Percentiles rank a stretch among this genome's conserved stretches.
Evolutionary conservation across 768 basidiomycete species (phyloP).

Genomic region (Russula ochroleuca): DNA sequence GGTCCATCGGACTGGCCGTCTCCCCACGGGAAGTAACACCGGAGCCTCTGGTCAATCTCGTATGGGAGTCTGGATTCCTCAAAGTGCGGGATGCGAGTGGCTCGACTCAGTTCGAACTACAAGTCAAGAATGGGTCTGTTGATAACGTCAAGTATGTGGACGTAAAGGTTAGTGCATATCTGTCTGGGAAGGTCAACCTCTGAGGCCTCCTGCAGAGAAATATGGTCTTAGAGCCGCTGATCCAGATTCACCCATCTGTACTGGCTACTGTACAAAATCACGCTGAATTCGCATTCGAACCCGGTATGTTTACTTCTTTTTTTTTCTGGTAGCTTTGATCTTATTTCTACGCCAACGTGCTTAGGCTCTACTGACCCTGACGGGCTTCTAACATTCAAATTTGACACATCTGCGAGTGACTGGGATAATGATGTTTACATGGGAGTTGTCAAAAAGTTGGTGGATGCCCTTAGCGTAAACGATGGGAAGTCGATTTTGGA

Average conservation of each 20-base stretch:
- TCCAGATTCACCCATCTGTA: conserved; percentile 7
- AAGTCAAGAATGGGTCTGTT: conserved; percentile 3
- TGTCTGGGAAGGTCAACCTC: background rate
- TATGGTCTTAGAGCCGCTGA: background rate
- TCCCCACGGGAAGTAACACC: background rate
- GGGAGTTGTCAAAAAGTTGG: background rate
- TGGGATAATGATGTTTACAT: conserved; percentile 10
- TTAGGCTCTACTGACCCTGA: conserved; percentile 4
- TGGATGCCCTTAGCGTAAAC: background rate
- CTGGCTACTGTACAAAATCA: background rate
- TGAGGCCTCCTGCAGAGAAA: background rate
- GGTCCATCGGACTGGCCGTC: conserved; percentile 11
- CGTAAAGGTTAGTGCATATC: conserved; percentile 2
- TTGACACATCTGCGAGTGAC: conserved; percentile 1
- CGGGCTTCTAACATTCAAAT: conserved; percentile 20
- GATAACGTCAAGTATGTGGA: conserved; percentile 1
- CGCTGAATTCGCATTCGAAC: background rate
- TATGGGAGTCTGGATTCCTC: conserved; percentile 4
- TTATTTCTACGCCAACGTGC: background rate
- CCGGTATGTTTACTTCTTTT: conserved; percentile 2
- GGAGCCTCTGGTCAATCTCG: background rate
- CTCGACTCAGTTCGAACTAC: conserved; percentile 13
- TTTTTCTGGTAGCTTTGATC: background rate
- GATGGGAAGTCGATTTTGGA: conserved; percentile 11
- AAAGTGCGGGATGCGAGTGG: conserved; percentile 2